Evolutionary conservation across 768 basidiomycete genomes (phyloP), one percentile per base, ranked within the genome.

Genomic region (Cubamyces sp.): DNA sequence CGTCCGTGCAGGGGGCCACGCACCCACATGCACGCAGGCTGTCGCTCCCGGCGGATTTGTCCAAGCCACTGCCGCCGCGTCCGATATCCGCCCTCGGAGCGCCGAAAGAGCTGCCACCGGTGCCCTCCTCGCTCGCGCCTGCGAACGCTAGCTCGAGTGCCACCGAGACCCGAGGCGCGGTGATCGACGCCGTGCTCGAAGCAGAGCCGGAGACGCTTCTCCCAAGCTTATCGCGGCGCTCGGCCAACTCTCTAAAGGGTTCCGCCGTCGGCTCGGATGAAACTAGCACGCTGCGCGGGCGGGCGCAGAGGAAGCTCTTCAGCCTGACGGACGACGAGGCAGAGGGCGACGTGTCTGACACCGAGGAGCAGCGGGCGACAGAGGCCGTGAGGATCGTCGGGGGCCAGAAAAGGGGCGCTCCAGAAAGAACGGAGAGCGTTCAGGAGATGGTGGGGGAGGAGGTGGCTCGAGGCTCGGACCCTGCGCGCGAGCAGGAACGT

Each of bases 271-370:
- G 18, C 1, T 23, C 25, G 23, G 57, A 16, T 39, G 46, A 54
- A 61, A 64, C 51, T 25, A 15, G 48, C 47, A 57, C 58, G 54
- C 16, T 34, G 37, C 43, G 39, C 14, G 42, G 16, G 37, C 48
- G 42, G 41, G 59, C 41, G 28, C 28, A 30, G 23, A 55, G 59
- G 47, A 67, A 62, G 64, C 61, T 70, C 53, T 70, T 70, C 50
- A 60, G 60, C 21, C 50, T 70, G 3, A 66, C 54, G 25, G 66
- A 65, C 37, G 60, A 46, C 15, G 60, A 62, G 49, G 62, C 45
- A 26, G 59, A 65, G 28, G 64, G 59, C 6, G 64, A 65, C 12
- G 16, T 19, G 55, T 60, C 59, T 15, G 60, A 65, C 25, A 21
- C 59, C 11, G 64, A 65, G 45, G 64, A 61, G 28, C 28, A 30